phyloP scores from a whole-genome alignment of 441 rosid genomes.

The Euphorbia schlechtendalii region DNA sequence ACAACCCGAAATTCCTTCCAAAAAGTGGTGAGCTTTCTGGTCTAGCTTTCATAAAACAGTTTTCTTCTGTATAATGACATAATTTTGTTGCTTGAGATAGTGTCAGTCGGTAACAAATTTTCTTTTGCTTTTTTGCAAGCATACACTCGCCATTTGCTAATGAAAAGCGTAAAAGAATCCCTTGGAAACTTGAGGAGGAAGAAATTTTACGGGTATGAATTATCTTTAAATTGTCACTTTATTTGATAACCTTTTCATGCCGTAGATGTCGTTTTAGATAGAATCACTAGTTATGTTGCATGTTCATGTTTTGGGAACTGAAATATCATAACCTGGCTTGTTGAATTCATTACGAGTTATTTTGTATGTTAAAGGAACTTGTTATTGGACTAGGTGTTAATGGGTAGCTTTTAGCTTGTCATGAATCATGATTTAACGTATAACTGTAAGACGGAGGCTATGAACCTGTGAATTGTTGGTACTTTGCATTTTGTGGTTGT shows the following conservation, averaged over 20 bases:
- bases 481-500: background rate
- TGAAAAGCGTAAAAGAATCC: slow-evolving; percentile 38
- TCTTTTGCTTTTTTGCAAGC: slow-evolving; percentile 21
- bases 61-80: background rate
- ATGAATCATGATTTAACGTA: background rate
- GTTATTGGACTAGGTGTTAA: background rate
- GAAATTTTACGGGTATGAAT: slow-evolving; percentile 14
- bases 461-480: background rate
- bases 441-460: too few species aligned
- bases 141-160: slow-evolving; percentile 9
- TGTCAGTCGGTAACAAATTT: background rate
- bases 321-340: background rate
- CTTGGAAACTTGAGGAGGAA: slow-evolving; percentile 55
- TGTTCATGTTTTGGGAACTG: background rate
- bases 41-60: background rate
- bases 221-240: background rate
- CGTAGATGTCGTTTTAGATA: background rate
- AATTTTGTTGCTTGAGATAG: too few species aligned
- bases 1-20: slow-evolving; percentile 8
- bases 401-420: background rate
- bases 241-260: background rate
- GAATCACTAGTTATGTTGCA: background rate
- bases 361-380: background rate
- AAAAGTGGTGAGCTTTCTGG: slow-evolving; percentile 21
- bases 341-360: background rate